These are phyloP conservation scores for Stephanodiscus triporus DNA, from an alignment of 108 stramenopile species.

Conservation along the genomic window DNA sequence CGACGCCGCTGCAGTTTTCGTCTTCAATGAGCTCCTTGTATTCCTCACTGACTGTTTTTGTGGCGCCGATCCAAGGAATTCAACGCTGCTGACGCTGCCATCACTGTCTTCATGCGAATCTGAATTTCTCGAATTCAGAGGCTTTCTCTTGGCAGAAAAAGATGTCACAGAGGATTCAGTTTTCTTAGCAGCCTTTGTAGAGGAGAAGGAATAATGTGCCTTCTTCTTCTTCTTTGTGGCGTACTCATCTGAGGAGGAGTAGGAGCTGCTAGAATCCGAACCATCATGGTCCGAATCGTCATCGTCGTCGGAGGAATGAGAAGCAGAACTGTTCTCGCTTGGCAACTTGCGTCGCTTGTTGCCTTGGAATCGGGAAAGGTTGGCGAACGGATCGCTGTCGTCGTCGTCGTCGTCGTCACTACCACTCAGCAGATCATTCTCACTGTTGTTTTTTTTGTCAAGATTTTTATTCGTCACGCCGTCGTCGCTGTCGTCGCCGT, in stretches of 20 bases:
- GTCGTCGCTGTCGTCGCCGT: too few species aligned
- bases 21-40: neutral
- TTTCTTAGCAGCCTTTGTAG: neutral
- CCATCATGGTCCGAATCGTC: neutral
- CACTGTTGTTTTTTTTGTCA: too few species aligned
- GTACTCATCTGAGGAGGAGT: neutral
- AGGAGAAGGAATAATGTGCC: neutral
- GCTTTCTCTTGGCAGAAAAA: neutral
- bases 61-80: neutral
- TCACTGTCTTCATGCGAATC: neutral
- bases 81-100: neutral
- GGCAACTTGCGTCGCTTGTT: constrained; percentile 5
- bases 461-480: neutral
- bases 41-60: neutral
- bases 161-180: neutral
- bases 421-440: neutral
- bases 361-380: constrained; percentile 18
- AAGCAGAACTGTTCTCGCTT: neutral
- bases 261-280: constrained; percentile 1
- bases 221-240: neutral
- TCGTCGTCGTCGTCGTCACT: constrained; percentile 6
- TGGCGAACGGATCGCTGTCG: constrained; percentile 13
- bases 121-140: neutral
- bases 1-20: neutral
- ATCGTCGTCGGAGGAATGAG: constrained; percentile 4